phyloP scores from a whole-genome alignment of 2,329 filamentous ascomycete genomes.

The Calonectria hongkongensis region DNA sequence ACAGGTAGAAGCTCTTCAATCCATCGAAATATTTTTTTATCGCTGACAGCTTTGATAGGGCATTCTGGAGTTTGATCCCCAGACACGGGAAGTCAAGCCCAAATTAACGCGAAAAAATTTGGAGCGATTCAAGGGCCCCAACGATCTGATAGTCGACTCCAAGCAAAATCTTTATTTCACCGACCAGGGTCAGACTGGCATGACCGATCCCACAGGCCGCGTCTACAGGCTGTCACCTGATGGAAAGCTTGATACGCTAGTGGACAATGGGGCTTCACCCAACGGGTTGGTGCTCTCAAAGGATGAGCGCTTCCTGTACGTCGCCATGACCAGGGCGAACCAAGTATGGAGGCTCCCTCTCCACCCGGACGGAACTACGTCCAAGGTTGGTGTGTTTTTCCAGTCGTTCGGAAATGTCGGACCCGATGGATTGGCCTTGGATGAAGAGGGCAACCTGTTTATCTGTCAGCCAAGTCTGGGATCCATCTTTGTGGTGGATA shows the following conservation, averaged over 20 bases:
- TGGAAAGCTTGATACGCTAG: conserved; percentile 61
- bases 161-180: conserved; percentile 64
- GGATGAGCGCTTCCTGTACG: conserved; percentile 63
- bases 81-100: conserved; percentile 52
- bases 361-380: conserved; percentile 61
- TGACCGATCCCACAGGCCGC: conserved; percentile 63
- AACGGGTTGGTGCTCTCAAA: conserved; percentile 62
- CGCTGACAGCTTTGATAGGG: conserved; percentile 52
- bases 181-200: conserved; percentile 66
- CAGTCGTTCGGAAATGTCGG: conserved; percentile 64
- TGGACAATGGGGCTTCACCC: conserved; percentile 62
- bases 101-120: conserved; percentile 61
- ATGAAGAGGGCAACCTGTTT: conserved; percentile 62
- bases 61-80: conserved; percentile 60
- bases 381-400: conserved; percentile 63
- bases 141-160: conserved; percentile 63
- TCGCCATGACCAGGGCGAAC: conserved; percentile 64
- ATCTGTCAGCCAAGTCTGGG: conserved; percentile 61
- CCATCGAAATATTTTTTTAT: too few species aligned
- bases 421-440: conserved; percentile 62
- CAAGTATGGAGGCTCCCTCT: conserved; percentile 64
- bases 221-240: conserved; percentile 60
- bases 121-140: conserved; percentile 65
- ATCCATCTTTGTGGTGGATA: conserved; percentile 61
- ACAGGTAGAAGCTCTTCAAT: conserved; percentile 53